Conservation (phyloP, 1,284 basidiomycete species). For the Sporisorium reilianum region DNA sequence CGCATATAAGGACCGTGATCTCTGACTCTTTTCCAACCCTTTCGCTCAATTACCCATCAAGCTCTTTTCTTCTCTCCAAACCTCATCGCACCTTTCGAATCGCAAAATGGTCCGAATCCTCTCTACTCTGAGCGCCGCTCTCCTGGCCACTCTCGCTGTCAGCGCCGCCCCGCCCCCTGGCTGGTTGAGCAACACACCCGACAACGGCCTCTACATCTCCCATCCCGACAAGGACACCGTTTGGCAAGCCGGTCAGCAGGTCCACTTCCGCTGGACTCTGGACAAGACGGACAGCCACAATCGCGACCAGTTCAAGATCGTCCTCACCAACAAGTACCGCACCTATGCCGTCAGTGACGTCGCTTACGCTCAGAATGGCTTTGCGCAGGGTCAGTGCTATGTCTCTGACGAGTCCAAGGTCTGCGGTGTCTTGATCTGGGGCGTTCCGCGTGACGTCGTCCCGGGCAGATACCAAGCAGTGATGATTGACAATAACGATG, state of each 20-base stretch:
- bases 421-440: neutral
- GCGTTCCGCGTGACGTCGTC: neutral
- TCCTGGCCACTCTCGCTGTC: neutral
- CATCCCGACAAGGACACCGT: neutral
- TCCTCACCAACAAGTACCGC: neutral
- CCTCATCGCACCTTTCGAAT: neutral
- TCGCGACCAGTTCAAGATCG: neutral
- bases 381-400: neutral
- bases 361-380: neutral
- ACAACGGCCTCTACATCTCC: neutral
- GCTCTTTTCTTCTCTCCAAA: too few species aligned
- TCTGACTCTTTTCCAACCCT: too few species aligned
- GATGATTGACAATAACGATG: neutral
- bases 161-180: too few species aligned
- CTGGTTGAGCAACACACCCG: neutral
- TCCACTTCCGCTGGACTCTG: neutral
- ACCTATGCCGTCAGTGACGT: neutral
- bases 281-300: neutral
- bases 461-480: neutral
- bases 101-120: constrained; percentile 1
- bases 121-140: neutral
- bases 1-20: too few species aligned
- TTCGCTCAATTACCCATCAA: too few species aligned
- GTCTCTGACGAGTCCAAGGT: neutral
- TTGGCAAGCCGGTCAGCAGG: neutral